Conservation (phyloP, 805 yeast genomes). For the Metschnikowia cubensis region DNA sequence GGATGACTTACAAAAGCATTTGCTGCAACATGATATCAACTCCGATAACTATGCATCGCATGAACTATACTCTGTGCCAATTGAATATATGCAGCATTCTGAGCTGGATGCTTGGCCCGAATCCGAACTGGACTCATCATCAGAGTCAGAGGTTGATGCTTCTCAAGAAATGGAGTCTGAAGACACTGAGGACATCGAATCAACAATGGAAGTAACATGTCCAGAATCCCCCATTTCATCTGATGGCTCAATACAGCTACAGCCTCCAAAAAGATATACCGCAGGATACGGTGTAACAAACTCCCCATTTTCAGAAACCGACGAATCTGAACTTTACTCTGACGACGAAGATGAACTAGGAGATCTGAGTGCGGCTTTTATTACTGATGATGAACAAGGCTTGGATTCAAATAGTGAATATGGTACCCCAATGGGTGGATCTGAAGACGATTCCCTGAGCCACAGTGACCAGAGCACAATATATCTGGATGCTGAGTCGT, state of each 20-base stretch:
- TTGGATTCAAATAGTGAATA: background rate
- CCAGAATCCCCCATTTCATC: too few species aligned
- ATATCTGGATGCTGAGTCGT: background rate
- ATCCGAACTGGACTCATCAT: background rate
- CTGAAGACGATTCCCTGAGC: background rate
- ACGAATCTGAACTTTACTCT: too few species aligned
- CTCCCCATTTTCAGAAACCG: too few species aligned
- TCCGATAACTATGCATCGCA: constrained; percentile 1
- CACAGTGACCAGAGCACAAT: background rate
- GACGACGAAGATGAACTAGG: too few species aligned
- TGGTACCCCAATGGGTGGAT: background rate
- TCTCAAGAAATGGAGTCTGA: background rate
- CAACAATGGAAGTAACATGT: background rate
- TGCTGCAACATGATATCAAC: constrained; percentile 6
- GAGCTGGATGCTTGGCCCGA: background rate
- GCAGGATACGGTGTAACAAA: too few species aligned
- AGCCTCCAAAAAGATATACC: too few species aligned
- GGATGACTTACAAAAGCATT: constrained; percentile 2
- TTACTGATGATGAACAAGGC: background rate
- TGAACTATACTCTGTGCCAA: background rate
- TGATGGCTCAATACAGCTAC: too few species aligned
- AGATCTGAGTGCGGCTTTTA: background rate
- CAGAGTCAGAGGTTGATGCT: background rate
- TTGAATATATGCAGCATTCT: background rate
- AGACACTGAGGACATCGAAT: background rate